Conservation (phyloP, 2,329 filamentous ascomycete genomes). For the Fusarium solani-melongenae region DNA sequence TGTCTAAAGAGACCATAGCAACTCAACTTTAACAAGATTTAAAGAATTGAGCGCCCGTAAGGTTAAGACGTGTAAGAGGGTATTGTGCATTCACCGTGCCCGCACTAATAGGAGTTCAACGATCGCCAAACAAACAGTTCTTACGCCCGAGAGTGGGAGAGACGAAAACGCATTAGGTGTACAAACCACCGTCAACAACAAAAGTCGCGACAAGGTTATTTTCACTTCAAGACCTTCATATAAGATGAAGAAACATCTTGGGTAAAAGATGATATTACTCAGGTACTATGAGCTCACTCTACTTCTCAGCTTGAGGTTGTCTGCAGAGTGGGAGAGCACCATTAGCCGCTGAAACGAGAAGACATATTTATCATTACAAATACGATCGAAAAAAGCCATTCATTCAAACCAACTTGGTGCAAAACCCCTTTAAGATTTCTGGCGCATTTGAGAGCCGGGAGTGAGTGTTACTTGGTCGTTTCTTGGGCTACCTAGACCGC, state of each 20-base stretch:
- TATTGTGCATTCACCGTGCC: not conserved
- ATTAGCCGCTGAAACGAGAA: not conserved
- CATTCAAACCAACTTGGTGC: not conserved
- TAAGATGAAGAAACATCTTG: not conserved
- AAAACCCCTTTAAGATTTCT: not conserved
- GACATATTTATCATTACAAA: not conserved
- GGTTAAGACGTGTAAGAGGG: not conserved
- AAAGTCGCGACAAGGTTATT: not conserved
- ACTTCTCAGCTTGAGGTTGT: not conserved
- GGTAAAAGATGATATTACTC: not conserved
- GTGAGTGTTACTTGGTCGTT: not conserved
- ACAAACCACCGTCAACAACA: not conserved
- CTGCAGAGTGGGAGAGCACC: not conserved
- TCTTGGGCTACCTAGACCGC: not conserved
- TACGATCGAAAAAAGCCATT: not conserved
- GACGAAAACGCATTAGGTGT: not conserved
- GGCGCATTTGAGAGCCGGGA: too few species aligned
- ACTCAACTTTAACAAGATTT: not conserved
- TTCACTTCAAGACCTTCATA: fast-evolving
- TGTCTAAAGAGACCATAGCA: too few species aligned
- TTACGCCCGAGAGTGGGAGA: not conserved
- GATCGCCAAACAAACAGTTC: not conserved
- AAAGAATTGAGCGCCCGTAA: not conserved
- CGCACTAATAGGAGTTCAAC: not conserved
- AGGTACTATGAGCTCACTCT: not conserved